phyloP scores from a whole-genome alignment of 2,329 filamentous ascomycete genomes.

The Fusarium humuli region DNA sequence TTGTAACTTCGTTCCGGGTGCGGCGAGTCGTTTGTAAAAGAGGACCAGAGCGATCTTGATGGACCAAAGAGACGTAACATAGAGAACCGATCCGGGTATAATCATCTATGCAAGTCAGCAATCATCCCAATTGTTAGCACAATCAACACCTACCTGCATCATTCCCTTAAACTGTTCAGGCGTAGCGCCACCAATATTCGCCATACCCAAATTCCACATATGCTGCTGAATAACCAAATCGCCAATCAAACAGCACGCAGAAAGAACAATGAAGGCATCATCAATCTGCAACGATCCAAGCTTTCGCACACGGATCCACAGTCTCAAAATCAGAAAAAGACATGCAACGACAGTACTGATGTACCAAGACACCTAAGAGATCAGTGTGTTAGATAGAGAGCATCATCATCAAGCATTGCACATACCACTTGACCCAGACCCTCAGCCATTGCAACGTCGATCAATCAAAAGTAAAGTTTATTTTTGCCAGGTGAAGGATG shows the following conservation, averaged over 20 bases:
- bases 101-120: constrained; percentile 48
- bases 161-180: constrained; percentile 43
- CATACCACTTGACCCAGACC: constrained; percentile 43
- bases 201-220: constrained; percentile 46
- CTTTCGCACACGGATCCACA: constrained; percentile 40
- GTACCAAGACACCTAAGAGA: constrained; percentile 40
- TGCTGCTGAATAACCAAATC: constrained; percentile 41
- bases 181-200: constrained; percentile 38
- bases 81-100: constrained; percentile 55
- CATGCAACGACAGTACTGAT: constrained; percentile 37
- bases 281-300: constrained; percentile 32
- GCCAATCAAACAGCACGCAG: constrained; percentile 38
- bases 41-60: constrained; percentile 56
- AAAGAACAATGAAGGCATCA: constrained; percentile 35
- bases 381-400: background rate
- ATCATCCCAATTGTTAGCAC: background rate
- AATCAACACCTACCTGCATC: constrained; percentile 35
- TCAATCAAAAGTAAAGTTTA: background rate
- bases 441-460: constrained; percentile 39
- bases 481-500: constrained; percentile 12
- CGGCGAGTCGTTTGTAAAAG: constrained; percentile 56
- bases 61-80: constrained; percentile 55
- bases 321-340: constrained; percentile 31
- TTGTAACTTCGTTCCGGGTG: constrained; percentile 51
- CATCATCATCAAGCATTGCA: background rate